Conservation (phyloP, 2,329 filamentous ascomycete species). For the Grosmannia clavigera region DNA sequence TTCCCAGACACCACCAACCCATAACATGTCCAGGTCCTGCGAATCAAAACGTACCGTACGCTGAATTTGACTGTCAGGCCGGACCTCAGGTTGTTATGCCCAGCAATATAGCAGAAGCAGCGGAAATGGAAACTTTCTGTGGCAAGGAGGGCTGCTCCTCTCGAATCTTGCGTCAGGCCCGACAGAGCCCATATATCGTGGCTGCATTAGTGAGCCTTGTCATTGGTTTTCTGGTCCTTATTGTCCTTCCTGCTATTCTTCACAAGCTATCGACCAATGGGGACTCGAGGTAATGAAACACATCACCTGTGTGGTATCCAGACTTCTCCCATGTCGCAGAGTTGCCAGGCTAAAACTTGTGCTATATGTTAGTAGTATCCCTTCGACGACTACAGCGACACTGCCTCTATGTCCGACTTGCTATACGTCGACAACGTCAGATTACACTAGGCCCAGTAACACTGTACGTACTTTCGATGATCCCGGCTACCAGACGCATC, state of each 20-base stretch:
- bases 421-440: not conserved
- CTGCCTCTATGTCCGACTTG: not conserved
- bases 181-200: conserved; percentile 6
- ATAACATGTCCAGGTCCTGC: not conserved
- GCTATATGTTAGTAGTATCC: not conserved
- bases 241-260: conserved; percentile 6
- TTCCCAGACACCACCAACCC: not conserved
- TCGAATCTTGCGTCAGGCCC: not conserved
- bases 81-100: conserved; percentile 1
- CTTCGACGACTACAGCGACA: not conserved
- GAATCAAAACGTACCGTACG: not conserved
- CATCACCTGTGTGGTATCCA: not conserved
- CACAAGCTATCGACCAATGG: conserved; percentile 1
- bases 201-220: not conserved
- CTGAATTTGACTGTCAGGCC: conserved; percentile 3
- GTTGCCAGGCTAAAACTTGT: not conserved
- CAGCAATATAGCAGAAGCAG: not conserved
- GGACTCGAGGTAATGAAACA: not conserved
- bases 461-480: not conserved
- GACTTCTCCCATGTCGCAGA: not conserved
- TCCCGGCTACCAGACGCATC: not conserved
- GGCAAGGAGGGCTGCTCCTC: not conserved
- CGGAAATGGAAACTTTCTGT: not conserved
- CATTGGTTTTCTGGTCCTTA: conserved; percentile 4
- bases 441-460: not conserved